phyloP scores from a whole-genome alignment of 2,329 filamentous ascomycete genomes.

The Didymella segeticola region DNA sequence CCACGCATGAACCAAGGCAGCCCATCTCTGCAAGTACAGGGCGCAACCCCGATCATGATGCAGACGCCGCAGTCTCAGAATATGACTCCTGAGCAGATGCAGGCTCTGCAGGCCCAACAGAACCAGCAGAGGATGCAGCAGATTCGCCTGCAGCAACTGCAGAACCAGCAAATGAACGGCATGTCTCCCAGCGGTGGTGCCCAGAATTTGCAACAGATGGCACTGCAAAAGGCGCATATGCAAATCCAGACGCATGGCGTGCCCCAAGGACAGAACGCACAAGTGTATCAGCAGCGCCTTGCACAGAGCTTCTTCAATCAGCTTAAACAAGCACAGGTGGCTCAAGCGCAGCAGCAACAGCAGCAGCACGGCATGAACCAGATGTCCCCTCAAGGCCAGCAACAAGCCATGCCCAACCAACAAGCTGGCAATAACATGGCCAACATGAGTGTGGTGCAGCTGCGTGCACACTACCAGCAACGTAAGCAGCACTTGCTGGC shows the following conservation, averaged over 20 bases:
- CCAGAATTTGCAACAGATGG: constrained; percentile 34
- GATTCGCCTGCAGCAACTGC: constrained; percentile 13
- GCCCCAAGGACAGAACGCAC: constrained; percentile 36
- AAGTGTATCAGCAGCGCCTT: constrained; percentile 35
- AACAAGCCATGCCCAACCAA: constrained; percentile 32
- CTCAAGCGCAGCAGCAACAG: constrained; percentile 37
- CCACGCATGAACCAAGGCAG: constrained; percentile 49
- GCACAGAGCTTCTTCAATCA: constrained; percentile 35
- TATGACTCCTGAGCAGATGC: constrained; percentile 47
- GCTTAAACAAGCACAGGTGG: constrained; percentile 21
- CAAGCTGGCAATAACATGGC: constrained; percentile 28
- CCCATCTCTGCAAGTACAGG: constrained; percentile 43
- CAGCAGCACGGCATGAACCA: constrained; percentile 39
- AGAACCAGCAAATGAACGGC: constrained; percentile 17
- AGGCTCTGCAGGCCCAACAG: constrained; percentile 35
- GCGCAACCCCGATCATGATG: constrained; percentile 48
- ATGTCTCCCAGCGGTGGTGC: constrained; percentile 31
- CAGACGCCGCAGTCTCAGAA: constrained; percentile 41
- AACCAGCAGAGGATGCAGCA: constrained; percentile 35
- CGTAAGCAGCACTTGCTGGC: constrained; percentile 35
- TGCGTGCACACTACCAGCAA: constrained; percentile 33
- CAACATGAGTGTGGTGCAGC: constrained; percentile 39
- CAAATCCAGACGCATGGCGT: constrained; percentile 44
- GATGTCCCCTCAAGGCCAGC: constrained; percentile 35
- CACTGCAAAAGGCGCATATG: constrained; percentile 42